A percentile compares a stretch with the other conserved stretches of the same genome.
Conservation (phyloP, 192 early-diverging fungal genomes). For the Phycomyces blakesleeanus region DNA sequence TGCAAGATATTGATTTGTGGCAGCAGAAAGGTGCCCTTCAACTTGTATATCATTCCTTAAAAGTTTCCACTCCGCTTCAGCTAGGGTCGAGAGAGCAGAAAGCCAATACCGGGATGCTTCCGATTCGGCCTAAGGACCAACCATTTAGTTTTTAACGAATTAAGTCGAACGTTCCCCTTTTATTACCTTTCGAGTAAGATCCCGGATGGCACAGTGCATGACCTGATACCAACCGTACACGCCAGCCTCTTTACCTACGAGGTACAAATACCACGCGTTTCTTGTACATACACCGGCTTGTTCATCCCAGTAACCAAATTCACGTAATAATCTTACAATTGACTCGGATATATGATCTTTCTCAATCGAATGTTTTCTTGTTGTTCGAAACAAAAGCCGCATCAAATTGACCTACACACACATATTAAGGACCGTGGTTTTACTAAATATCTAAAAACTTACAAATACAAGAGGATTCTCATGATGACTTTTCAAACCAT, state of each 20-base stretch:
- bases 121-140: constrained; percentile 1
- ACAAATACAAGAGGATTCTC: constrained; percentile 11
- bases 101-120: constrained; percentile 22
- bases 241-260: constrained; percentile 21
- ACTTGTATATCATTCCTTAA: not conserved
- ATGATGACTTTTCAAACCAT: constrained; percentile 1
- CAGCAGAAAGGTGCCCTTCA: not conserved
- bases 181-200: constrained; percentile 13
- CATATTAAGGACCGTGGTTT: not conserved
- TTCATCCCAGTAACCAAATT: constrained; percentile 22
- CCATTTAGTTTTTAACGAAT: not conserved
- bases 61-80: constrained; percentile 15
- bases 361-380: not conserved
- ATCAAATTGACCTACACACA: constrained; percentile 16
- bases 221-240: constrained; percentile 19
- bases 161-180: not conserved
- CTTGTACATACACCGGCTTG: not conserved
- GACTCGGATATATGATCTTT: not conserved
- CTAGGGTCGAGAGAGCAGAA: constrained; percentile 7
- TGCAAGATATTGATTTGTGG: constrained; percentile 10
- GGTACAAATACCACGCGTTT: constrained; percentile 18
- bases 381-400: constrained; percentile 14
- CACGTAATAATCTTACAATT: not conserved
- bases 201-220: constrained; percentile 18
- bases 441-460: not conserved